A percentile compares a stretch with the other conserved stretches of the same genome.
Evolutionary conservation across 140 eudicot species (phyloP).

Genomic region (Flaveria floridana): DNA sequence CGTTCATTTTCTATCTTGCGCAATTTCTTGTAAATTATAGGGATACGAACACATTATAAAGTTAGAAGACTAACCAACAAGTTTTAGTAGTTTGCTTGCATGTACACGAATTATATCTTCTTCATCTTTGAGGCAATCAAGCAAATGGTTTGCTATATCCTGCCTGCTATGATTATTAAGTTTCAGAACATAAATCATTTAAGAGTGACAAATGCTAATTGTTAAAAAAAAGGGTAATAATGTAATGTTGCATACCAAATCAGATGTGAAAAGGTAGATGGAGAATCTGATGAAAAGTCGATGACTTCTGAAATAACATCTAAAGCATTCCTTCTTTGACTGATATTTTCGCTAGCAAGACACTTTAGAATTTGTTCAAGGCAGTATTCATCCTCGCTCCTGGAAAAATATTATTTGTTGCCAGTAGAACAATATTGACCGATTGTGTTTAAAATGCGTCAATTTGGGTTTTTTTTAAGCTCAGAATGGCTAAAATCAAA

Average conservation of each 20-base stretch:
- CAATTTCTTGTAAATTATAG: not conserved
- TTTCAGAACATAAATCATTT: slow-evolving; percentile 8
- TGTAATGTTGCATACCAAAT: slow-evolving; percentile 43
- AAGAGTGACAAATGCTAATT: not conserved
- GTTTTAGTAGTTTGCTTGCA: slow-evolving; percentile 53
- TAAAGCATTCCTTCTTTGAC: slow-evolving; percentile 69
- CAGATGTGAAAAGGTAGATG: slow-evolving; percentile 39
- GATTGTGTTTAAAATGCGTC: not conserved
- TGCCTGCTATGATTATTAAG: slow-evolving; percentile 48
- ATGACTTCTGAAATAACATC: slow-evolving; percentile 66
- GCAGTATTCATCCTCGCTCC: slow-evolving; percentile 58
- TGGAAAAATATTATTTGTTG: slow-evolving; percentile 33
- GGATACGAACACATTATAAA: not conserved
- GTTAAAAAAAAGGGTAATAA: not conserved
- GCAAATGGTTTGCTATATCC: slow-evolving; percentile 65
- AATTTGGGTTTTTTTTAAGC: slow-evolving; percentile 8
- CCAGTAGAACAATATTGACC: slow-evolving; percentile 16
- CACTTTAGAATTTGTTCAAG: slow-evolving; percentile 64
- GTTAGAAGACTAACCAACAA: slow-evolving; percentile 53
- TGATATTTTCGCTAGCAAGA: slow-evolving; percentile 46
- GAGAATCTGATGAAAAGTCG: slow-evolving; percentile 43
- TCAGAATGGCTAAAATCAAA: not conserved
- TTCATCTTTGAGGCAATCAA: slow-evolving; percentile 63
- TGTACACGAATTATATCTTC: slow-evolving; percentile 47
- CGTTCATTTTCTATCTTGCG: not conserved